These are phyloP conservation scores for Ophiostoma montium DNA, from an alignment of 2,329 filamentous ascomycete genomes.

Conservation along the genomic window DNA sequence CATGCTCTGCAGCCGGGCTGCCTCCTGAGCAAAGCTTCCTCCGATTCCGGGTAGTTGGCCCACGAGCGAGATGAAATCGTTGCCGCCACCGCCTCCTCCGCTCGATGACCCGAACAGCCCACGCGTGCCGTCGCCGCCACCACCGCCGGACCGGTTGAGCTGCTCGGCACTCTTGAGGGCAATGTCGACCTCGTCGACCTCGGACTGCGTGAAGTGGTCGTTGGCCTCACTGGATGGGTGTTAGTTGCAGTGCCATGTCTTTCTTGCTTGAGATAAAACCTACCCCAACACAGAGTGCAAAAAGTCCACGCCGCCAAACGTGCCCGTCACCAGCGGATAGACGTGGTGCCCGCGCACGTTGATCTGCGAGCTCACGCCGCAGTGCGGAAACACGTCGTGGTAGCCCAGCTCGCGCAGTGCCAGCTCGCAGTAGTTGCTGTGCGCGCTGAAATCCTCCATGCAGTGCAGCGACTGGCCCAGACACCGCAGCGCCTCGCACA, in stretches of 20 bases:
- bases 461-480: conserved; percentile 65
- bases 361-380: conserved; percentile 52
- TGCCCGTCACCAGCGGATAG: conserved; percentile 60
- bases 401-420: conserved; percentile 59
- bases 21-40: conserved; percentile 51
- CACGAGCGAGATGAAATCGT: conserved; percentile 58
- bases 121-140: conserved; percentile 18
- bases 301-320: conserved; percentile 73
- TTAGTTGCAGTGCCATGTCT: too few species aligned
- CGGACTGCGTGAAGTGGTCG: conserved; percentile 73
- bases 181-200: conserved; percentile 67
- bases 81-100: conserved; percentile 24
- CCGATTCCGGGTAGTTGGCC: conserved; percentile 60
- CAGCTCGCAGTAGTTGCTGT: conserved; percentile 74
- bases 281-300: conserved; percentile 55
- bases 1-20: conserved; percentile 43
- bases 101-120: conserved; percentile 23
- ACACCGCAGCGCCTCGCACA: conserved; percentile 67
- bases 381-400: conserved; percentile 57
- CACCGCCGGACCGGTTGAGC: conserved; percentile 20
- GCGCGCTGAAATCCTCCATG: conserved; percentile 65
- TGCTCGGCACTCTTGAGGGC: conserved; percentile 56
- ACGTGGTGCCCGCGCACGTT: conserved; percentile 51
- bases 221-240: conserved; percentile 43
- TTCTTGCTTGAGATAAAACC: conserved; percentile 2